Percentiles rank a stretch among this genome's conserved stretches.
Evolutionary conservation across 1,139 yeast genomes (phyloP).

Genomic region (Kodamaea anthophila): DNA sequence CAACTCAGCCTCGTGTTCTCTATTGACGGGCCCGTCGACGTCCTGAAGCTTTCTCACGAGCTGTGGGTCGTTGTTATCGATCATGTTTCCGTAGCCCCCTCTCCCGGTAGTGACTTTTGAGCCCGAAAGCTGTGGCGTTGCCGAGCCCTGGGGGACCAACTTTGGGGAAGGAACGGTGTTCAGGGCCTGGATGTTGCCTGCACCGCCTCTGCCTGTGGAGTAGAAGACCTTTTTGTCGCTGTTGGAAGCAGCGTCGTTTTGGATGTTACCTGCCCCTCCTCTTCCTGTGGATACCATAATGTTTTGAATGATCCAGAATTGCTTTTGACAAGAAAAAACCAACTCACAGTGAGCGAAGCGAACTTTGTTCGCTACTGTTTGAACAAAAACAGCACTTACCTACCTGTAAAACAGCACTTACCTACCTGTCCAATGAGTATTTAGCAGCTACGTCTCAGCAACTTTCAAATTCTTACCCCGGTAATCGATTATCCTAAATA

Average conservation of each 20-base stretch:
- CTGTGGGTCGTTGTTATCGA: slow-evolving; percentile 55
- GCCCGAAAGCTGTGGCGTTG: slow-evolving; percentile 55
- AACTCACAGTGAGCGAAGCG: too few relatives aligned
- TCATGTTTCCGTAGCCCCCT: slow-evolving; percentile 80
- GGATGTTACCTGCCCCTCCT: slow-evolving; percentile 23
- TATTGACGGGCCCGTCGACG: slow-evolving; percentile 39
- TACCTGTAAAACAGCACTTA: too few relatives aligned
- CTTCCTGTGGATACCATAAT: slow-evolving; percentile 19
- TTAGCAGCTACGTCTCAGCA: too few relatives aligned
- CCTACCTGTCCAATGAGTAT: too few relatives aligned
- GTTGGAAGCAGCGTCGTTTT: slow-evolving; percentile 8
- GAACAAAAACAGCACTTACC: too few relatives aligned
- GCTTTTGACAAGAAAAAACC: too few relatives aligned
- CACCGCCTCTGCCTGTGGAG: slow-evolving; percentile 80
- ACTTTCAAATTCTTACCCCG: too few relatives aligned
- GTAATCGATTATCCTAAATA: too few relatives aligned
- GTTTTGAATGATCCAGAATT: too few relatives aligned
- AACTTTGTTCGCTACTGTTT: slow-evolving; percentile 6
- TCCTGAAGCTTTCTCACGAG: slow-evolving; percentile 64
- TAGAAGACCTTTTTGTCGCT: slow-evolving; percentile 31
- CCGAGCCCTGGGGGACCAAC: slow-evolving; percentile 54
- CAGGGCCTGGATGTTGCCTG: slow-evolving; percentile 58
- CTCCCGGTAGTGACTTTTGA: slow-evolving; percentile 68
- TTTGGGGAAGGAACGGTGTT: slow-evolving; percentile 46
- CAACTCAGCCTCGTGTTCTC: slow-evolving; percentile 20